Base-by-base conservation (phyloP, 441 rosid species). In the Melastoma candidum region DNA sequence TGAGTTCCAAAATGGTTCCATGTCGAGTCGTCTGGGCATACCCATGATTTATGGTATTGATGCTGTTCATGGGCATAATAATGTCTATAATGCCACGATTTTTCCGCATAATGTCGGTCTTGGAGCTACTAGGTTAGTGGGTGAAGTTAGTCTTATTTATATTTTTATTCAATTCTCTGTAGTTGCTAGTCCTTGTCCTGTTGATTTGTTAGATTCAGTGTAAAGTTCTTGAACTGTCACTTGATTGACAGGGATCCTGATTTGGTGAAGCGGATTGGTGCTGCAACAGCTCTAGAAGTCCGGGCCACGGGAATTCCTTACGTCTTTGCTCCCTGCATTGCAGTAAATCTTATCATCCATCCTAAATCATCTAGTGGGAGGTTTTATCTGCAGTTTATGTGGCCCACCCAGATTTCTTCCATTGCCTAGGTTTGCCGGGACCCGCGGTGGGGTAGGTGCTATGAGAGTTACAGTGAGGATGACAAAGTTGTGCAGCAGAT, bases 361-460 rank as follows among this genome's bases (percentile, higher is more conserved):
- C 41, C 41, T 36, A 36, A 6, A 2, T 3, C 41, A 36, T 6
- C 6, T 9, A 36, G 6, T 9, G 6, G 6, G 8, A 36, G 41
- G 6, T 36, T 36, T 36, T 9, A 36, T 17, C 22, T 17, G 22
- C 22, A 36, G 41, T 36, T 6, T 36, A 36, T 36, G 41, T 9
- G 41, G 41, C 41, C 41, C 41, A 36, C 53, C 49, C 57, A 68
- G n/a, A 22, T 48, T 68, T 26, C 44, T 56, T 60, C 26, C 54
- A 56, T 36, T 36, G 41, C 41, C 41, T 68, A 83, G 86, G 90
- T 83, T 49, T 83, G 90, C 65, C 73, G 82, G 65, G 86, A 80
- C 71, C 90, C 86, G 3, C 77, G 86, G 63, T 83, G 90, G 86
- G 90, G 90, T 45, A 70, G 90, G 59, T 80, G 86, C 61, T 83